These are phyloP conservation scores for Aspergillus taichungensis DNA, from an alignment of 495 filamentous ascomycete species.

Conservation along the genomic window DNA sequence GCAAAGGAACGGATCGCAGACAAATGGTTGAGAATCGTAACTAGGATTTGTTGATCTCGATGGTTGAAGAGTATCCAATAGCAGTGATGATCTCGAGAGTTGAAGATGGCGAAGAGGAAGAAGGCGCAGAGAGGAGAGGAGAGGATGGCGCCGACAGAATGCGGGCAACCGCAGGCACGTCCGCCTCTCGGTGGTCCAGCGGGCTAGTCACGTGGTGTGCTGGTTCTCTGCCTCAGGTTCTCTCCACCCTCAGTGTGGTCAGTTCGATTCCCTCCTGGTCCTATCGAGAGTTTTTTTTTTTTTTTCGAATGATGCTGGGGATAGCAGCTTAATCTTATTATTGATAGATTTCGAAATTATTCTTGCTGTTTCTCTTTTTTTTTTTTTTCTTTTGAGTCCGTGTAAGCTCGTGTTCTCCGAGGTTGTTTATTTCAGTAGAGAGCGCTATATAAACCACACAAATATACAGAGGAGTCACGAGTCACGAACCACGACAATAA, in stretches of 20 bases:
- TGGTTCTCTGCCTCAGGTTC: background rate
- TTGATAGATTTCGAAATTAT: too few relatives aligned
- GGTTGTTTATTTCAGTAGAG: too few relatives aligned
- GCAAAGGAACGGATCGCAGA: too few relatives aligned
- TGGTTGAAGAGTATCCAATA: too few relatives aligned
- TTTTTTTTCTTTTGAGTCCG: too few relatives aligned
- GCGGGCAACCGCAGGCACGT: conserved; percentile 1
- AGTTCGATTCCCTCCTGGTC: conserved; percentile 13
- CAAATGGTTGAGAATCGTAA: conserved; percentile 7
- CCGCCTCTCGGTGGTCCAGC: conserved; percentile 15
- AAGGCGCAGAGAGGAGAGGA: conserved; percentile 8
- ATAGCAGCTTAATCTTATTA: too few relatives aligned
- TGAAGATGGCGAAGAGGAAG: conserved; percentile 3
- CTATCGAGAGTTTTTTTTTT: background rate
- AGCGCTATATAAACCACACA: too few relatives aligned
- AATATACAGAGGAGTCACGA: too few relatives aligned
- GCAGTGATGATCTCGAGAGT: background rate
- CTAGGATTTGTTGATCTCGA: background rate
- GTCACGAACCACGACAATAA: too few relatives aligned
- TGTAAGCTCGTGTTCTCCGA: too few relatives aligned
- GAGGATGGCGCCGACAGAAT: conserved; percentile 9
- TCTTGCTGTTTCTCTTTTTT: too few relatives aligned
- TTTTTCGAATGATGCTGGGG: too few relatives aligned
- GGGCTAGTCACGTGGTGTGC: conserved; percentile 17
- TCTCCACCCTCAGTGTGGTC: background rate